A percentile compares a stretch with the other conserved stretches of the same genome.
phyloP scores from a whole-genome alignment of 2,329 filamentous ascomycete species.

The Colletotrichum spaethianum region DNA sequence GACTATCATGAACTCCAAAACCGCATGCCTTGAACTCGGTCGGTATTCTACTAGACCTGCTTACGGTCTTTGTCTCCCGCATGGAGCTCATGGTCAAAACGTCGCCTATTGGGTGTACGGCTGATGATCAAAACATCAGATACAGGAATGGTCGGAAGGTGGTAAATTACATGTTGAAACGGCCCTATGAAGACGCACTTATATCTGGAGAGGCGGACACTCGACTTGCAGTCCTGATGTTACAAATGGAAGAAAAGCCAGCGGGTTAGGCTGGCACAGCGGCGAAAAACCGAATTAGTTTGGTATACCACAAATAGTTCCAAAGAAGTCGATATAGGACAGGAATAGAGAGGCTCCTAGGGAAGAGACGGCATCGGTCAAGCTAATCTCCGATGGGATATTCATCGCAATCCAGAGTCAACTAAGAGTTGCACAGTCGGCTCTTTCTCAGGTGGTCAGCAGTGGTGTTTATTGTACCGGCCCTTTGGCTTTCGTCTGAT shows the following conservation, averaged over 20 bases:
- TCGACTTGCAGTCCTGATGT: neutral
- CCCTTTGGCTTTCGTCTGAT: slow-evolving; percentile 17
- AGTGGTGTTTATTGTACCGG: neutral
- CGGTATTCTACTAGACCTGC: neutral
- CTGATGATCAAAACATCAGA: neutral
- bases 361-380: neutral
- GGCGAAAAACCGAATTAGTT: neutral
- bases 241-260: neutral
- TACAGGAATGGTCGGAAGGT: neutral
- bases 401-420: neutral
- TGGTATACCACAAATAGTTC: neutral
- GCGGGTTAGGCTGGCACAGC: neutral
- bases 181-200: neutral
- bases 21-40: neutral
- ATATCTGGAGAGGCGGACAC: neutral
- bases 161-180: neutral
- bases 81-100: neutral
- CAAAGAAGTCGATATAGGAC: neutral
- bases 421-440: neutral
- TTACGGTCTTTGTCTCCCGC: too few relatives aligned
- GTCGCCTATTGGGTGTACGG: neutral
- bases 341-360: neutral
- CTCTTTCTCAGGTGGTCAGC: neutral
- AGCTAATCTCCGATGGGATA: neutral
- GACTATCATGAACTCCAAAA: neutral